A percentile compares a stretch with the other conserved stretches of the same genome.
Evolutionary conservation across 83 land plant genomes (phyloP).

Genomic region (Diphasiastrum complanatum): DNA sequence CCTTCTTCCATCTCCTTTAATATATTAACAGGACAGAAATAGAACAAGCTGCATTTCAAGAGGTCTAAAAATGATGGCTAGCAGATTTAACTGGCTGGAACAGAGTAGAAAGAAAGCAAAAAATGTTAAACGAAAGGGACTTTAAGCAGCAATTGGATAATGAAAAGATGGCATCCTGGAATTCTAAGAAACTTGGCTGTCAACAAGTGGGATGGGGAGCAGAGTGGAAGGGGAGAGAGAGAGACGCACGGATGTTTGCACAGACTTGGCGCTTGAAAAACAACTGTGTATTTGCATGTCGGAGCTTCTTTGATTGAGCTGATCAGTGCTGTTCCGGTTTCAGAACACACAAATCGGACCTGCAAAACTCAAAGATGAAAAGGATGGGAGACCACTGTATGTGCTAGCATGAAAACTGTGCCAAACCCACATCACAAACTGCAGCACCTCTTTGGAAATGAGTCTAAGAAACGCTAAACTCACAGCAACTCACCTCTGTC

Average conservation of each 20-base stretch:
- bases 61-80: no score
- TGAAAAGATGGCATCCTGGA: no score
- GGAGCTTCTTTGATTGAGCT: conserved; percentile 89
- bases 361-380: conserved; percentile 26
- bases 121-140: no score
- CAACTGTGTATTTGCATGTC: conserved; percentile 88
- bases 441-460: conserved; percentile 8
- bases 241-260: conserved; percentile 94
- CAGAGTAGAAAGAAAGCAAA: no score
- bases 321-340: conserved; percentile 55
- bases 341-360: conserved; percentile 96
- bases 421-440: background rate
- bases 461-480: background rate
- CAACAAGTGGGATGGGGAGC: background rate
- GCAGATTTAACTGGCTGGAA: no score
- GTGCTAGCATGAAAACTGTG: background rate
- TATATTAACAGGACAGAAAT: no score
- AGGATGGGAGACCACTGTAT: background rate
- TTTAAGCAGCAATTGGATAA: background rate
- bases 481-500: conserved; percentile 58
- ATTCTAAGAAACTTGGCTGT: background rate
- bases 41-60: no score
- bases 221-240: background rate
- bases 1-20: no score
- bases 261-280: conserved; percentile 68